Evolutionary conservation across 2,329 filamentous ascomycete genomes (phyloP).

Genomic region (Cytospora schulzeri): DNA sequence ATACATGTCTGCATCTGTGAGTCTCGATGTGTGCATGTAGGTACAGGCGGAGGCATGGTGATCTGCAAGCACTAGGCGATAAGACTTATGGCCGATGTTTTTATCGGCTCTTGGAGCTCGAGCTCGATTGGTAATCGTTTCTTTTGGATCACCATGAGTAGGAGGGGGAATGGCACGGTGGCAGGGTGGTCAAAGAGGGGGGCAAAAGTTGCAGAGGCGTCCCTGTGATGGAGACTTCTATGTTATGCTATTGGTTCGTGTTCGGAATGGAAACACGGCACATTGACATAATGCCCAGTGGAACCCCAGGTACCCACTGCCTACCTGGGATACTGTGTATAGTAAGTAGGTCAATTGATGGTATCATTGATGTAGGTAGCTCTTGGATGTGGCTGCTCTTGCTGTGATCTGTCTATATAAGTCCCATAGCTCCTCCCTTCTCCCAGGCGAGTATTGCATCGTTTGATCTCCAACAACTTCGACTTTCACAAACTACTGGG

Average conservation of each 20-base stretch:
- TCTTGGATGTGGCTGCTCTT: background rate
- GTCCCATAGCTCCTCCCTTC: background rate
- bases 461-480: background rate
- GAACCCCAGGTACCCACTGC: background rate
- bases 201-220: background rate
- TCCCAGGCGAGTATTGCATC: background rate
- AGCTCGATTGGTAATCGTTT: background rate
- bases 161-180: too few species aligned
- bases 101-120: background rate
- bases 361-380: background rate
- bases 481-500: background rate
- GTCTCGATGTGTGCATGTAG: too few species aligned
- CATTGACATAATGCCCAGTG: background rate
- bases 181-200: too few species aligned
- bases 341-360: background rate
- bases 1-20: too few species aligned
- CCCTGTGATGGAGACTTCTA: background rate
- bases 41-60: too few species aligned
- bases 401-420: background rate
- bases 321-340: background rate
- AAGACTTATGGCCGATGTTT: background rate
- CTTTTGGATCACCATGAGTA: too few species aligned
- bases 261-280: background rate
- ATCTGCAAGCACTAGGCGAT: background rate
- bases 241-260: background rate